Evolutionary conservation across 2,329 filamentous ascomycete species (phyloP).

Genomic region (Phoma herbarum): DNA sequence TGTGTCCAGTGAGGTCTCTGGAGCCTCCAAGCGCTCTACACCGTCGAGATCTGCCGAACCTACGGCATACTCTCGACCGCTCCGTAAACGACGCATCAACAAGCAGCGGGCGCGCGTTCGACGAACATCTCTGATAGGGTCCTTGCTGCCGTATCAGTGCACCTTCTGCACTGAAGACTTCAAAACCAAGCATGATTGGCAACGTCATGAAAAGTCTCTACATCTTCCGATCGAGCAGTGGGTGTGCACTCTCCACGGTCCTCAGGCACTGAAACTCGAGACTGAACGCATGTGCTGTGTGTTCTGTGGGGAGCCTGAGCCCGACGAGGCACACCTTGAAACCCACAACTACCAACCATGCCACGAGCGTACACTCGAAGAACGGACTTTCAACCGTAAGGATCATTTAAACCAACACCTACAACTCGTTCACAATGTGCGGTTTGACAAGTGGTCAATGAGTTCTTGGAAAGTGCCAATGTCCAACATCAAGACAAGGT

Average conservation of each 20-base stretch:
- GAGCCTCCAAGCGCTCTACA: conserved; percentile 12
- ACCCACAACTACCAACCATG: conserved; percentile 35
- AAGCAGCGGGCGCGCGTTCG: conserved; percentile 22
- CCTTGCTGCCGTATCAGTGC: conserved; percentile 36
- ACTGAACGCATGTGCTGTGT: conserved; percentile 20
- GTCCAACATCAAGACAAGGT: conserved; percentile 32
- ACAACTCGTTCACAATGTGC: conserved; percentile 34
- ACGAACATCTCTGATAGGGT: conserved; percentile 17
- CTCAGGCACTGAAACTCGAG: conserved; percentile 13
- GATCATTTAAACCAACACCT: conserved; percentile 43
- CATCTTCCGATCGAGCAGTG: conserved; percentile 41
- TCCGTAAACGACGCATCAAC: conserved; percentile 17
- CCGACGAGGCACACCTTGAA: conserved; percentile 23
- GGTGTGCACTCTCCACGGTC: conserved; percentile 28
- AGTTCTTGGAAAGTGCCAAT: conserved; percentile 37
- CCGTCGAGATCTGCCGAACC: conserved; percentile 5
- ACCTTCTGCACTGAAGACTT: conserved; percentile 45
- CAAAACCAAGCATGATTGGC: conserved; percentile 44
- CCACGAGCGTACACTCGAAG: conserved; percentile 30
- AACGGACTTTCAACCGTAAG: conserved; percentile 41
- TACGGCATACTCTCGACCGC: conserved; percentile 2
- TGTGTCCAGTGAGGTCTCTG: conserved; percentile 33
- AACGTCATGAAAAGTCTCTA: conserved; percentile 42
- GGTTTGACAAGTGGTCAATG: conserved; percentile 48
- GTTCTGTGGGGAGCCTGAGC: conserved; percentile 17